Percentiles rank a stretch among this genome's conserved stretches.
Evolutionary conservation across 1,284 basidiomycete genomes (phyloP).

Genomic region (Puccinia hordei): DNA sequence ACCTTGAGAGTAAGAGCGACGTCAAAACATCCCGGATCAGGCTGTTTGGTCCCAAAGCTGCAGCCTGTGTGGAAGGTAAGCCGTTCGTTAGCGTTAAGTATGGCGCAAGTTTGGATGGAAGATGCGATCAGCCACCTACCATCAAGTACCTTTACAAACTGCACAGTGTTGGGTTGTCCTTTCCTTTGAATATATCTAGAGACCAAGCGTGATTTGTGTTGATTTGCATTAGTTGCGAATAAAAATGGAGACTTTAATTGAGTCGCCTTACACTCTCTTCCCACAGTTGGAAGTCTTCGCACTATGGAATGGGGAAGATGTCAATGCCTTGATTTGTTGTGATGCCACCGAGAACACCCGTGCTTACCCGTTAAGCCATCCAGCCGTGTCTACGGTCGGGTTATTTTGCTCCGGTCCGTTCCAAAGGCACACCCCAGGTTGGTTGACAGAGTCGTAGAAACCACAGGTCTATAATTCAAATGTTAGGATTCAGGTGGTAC

Average conservation of each 20-base stretch:
- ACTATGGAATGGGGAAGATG: not conserved
- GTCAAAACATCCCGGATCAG: constrained; percentile 12
- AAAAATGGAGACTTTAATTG: not conserved
- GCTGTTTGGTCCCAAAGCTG: not conserved
- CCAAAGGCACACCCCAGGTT: constrained; percentile 27
- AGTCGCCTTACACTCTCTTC: constrained; percentile 15
- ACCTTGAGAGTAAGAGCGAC: constrained; percentile 14
- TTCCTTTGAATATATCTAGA: constrained; percentile 24
- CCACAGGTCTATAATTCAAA: constrained; percentile 13
- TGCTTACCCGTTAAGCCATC: constrained; percentile 36
- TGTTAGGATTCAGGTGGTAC: not conserved
- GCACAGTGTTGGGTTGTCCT: constrained; percentile 22
- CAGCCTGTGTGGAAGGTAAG: constrained; percentile 8
- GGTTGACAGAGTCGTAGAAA: not conserved
- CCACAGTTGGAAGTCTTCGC: constrained; percentile 9
- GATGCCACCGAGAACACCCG: not conserved
- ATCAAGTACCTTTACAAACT: constrained; percentile 7
- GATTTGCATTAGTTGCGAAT: not conserved
- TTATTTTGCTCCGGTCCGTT: constrained; percentile 1
- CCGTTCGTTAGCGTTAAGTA: no score
- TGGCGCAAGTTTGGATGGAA: no score
- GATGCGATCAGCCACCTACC: not conserved
- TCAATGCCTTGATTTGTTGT: not conserved
- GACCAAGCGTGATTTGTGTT: not conserved
- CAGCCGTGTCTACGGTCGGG: not conserved